Evolutionary conservation across 192 early-diverging fungal species (phyloP), one percentile per base, ranked within the genome.

Genomic region (Backusella tarrabulga): DNA sequence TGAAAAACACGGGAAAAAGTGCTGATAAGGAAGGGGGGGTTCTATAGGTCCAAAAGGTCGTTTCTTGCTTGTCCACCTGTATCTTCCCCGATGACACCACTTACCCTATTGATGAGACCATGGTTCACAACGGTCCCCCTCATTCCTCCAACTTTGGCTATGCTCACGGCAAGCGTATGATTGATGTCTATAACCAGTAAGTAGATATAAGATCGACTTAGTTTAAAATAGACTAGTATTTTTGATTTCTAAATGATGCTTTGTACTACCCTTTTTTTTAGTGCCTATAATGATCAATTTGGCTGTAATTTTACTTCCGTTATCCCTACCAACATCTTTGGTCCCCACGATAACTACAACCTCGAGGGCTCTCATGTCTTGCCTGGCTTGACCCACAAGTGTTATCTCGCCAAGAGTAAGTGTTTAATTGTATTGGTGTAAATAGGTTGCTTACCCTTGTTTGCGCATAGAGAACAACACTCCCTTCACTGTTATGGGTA

Each of bases 31-130:
- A 36, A 23, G 0, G 56, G 36, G 17, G 0, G 32, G 56, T 29
- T 9, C 6, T 54, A 9, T 69, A 90, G 91, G 92, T 94, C 72
- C 77, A 92, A 83, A 95, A 95, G 83, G 92, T 95, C 67, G 92
- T 95, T 21, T 95, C 94, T 1, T 95, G 94, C 80, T 88, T 95
- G 54, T 94, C 93, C 0, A 95, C 94, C 23, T 95, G 94, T 83
- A 89, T 95, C 52, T 95, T 95, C 83, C 94, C 94, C 35, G 92
- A 94, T 81, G 92, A 93, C 75, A 94, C 94, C 35, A 81, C 87
- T 8, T 95, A 95, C 75, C 94, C 94, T 66, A 93, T 95, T 80
- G 92, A 94, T 72, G 94, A 95, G 82, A 91, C 89, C 67, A 95
- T 95, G 94, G 87, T 95, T 56, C 94, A 95, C 82, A 84, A 87